Evolutionary conservation across 345 rosid genomes (phyloP).

Genomic region (Corchorus capsularis): DNA sequence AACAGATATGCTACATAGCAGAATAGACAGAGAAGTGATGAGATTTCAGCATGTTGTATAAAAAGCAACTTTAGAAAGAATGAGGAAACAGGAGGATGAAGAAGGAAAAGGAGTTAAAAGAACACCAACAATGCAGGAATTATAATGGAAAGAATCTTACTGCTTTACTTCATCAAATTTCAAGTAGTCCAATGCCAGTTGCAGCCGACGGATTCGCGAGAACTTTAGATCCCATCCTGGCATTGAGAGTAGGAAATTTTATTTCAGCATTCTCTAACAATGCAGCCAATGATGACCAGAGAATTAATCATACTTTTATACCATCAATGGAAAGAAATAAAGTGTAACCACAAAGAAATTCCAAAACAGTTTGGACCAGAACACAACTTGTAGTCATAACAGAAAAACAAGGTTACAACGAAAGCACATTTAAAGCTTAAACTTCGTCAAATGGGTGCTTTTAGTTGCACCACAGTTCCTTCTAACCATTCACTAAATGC

Average conservation of each 20-base stretch:
- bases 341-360: background rate
- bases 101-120: background rate
- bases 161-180: slow-evolving; percentile 80
- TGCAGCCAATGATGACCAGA: background rate
- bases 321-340: background rate
- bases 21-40: background rate
- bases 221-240: slow-evolving; percentile 88
- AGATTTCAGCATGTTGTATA: slow-evolving; percentile 6
- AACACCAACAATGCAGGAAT: background rate
- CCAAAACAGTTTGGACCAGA: background rate
- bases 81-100: background rate
- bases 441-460: background rate
- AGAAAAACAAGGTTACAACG: background rate
- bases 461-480: background rate
- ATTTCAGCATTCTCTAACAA: slow-evolving; percentile 2
- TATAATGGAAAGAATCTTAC: slow-evolving; percentile 46
- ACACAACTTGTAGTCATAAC: background rate
- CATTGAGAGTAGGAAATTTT: slow-evolving; percentile 26
- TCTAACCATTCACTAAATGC: background rate
- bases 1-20: slow-evolving; percentile 1
- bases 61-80: background rate
- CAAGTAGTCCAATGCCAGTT: slow-evolving; percentile 80
- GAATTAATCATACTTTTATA: background rate
- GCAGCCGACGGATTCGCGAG: slow-evolving; percentile 78
- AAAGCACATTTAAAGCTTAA: slow-evolving; percentile 8